Percentiles rank a stretch among this genome's conserved stretches.
These are phyloP conservation scores for Ophiostoma tasmaniense DNA, from an alignment of 2,329 filamentous ascomycete species.

Conservation along the genomic window DNA sequence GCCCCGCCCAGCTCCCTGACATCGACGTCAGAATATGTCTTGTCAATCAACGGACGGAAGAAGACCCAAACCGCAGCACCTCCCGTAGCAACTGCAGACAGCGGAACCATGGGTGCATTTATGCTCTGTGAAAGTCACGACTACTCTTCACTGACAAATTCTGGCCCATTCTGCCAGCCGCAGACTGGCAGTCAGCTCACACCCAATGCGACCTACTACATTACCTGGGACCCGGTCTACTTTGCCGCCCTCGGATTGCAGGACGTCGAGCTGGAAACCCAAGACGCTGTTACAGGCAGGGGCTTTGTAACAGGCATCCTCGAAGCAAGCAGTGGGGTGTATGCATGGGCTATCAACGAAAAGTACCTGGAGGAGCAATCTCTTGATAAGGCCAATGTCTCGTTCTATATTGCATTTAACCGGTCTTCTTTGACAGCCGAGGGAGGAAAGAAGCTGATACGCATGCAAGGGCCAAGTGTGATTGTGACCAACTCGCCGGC, in stretches of 20 bases:
- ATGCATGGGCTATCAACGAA: background rate
- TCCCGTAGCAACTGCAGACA: background rate
- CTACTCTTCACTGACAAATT: background rate
- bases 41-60: background rate
- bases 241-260: slow-evolving; percentile 21
- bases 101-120: background rate
- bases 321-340: background rate
- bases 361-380: background rate
- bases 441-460: background rate
- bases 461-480: background rate
- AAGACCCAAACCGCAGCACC: background rate
- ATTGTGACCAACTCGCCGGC: background rate
- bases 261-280: background rate
- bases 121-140: background rate
- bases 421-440: background rate
- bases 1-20: background rate
- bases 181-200: slow-evolving; percentile 25
- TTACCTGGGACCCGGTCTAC: slow-evolving; percentile 28
- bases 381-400: background rate
- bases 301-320: background rate
- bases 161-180: slow-evolving; percentile 29
- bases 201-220: slow-evolving; percentile 29
- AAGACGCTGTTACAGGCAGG: background rate
- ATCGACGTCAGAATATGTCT: background rate
- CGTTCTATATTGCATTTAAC: background rate